Percentiles rank a stretch among this genome's conserved stretches.
Evolutionary conservation across 2,329 filamentous ascomycete species (phyloP).

Genomic region (Penicillium sp.): DNA sequence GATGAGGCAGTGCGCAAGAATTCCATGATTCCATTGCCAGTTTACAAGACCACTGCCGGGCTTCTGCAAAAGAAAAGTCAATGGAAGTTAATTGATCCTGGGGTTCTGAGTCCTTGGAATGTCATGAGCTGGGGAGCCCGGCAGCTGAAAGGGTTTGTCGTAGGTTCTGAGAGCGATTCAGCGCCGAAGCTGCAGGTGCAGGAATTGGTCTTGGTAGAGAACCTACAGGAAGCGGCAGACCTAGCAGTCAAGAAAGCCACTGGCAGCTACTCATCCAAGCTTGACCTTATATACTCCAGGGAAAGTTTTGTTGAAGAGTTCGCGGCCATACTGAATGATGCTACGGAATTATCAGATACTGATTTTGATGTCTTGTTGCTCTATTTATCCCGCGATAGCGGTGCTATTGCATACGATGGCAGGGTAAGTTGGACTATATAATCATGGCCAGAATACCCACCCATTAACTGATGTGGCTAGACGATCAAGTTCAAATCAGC

Average conservation of each 20-base stretch:
- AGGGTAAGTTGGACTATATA: conserved; percentile 29
- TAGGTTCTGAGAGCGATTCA: conserved; percentile 34
- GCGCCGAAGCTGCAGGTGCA: conserved; percentile 32
- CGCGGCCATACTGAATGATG: conserved; percentile 43
- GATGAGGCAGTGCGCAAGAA: conserved; percentile 62
- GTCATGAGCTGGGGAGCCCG: conserved; percentile 67
- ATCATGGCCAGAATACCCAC: not conserved
- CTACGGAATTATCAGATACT: conserved; percentile 47
- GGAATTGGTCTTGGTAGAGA: conserved; percentile 45
- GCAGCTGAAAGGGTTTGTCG: conserved; percentile 53
- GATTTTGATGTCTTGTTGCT: conserved; percentile 63
- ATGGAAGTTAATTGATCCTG: conserved; percentile 47
- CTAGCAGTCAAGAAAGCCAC: conserved; percentile 43
- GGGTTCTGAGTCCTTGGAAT: conserved; percentile 53
- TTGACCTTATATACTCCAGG: conserved; percentile 61
- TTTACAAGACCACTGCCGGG: conserved; percentile 57
- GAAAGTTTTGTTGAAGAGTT: conserved; percentile 56
- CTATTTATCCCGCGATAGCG: conserved; percentile 61
- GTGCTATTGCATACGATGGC: conserved; percentile 41
- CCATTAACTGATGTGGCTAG: conserved; percentile 28
- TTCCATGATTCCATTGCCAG: conserved; percentile 60
- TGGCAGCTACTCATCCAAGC: conserved; percentile 41
- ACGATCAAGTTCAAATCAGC: conserved; percentile 65
- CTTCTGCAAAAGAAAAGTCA: conserved; percentile 62
- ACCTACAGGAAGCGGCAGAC: conserved; percentile 50